phyloP scores from a whole-genome alignment of 192 early-diverging fungal genomes.

The Entophlyctis helioformis region DNA sequence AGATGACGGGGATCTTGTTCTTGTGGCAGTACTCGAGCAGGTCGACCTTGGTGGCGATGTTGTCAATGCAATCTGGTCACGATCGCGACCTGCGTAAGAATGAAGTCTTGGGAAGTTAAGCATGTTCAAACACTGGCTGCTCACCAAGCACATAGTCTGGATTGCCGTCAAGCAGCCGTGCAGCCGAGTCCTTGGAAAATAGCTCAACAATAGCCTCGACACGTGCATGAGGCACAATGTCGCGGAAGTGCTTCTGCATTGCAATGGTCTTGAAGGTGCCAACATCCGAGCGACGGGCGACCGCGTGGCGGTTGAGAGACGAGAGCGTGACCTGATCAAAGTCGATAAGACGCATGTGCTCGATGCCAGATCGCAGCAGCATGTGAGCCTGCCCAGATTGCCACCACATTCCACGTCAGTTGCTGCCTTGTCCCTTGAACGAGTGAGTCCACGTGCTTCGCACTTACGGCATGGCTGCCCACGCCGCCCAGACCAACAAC shows the following conservation, averaged over 20 bases:
- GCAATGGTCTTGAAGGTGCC: conserved; percentile 76
- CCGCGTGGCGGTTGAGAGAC: conserved; percentile 87
- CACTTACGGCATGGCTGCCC: conserved; percentile 36
- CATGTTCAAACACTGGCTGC: not conserved
- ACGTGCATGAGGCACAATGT: conserved; percentile 65
- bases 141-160: conserved; percentile 30
- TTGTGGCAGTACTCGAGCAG: conserved; percentile 78
- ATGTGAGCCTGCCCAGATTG: conserved; percentile 69
- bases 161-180: conserved; percentile 54
- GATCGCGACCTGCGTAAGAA: too few relatives aligned
- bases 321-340: conserved; percentile 96
- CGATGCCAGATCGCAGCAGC: conserved; percentile 81
- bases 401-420: too few relatives aligned
- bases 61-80: conserved; percentile 92
- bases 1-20: conserved; percentile 64
- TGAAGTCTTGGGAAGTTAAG: not conserved
- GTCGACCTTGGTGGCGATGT: conserved; percentile 87
- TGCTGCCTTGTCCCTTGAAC: not conserved
- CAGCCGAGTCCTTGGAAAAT: conserved; percentile 59
- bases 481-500: conserved; percentile 95
- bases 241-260: conserved; percentile 57
- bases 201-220: conserved; percentile 70
- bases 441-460: not conserved
- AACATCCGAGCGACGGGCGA: conserved; percentile 80
- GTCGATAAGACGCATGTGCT: conserved; percentile 78